These are phyloP conservation scores for Teratosphaeria zuluensis DNA, from an alignment of 2,329 filamentous ascomycete genomes.

Conservation along the genomic window DNA sequence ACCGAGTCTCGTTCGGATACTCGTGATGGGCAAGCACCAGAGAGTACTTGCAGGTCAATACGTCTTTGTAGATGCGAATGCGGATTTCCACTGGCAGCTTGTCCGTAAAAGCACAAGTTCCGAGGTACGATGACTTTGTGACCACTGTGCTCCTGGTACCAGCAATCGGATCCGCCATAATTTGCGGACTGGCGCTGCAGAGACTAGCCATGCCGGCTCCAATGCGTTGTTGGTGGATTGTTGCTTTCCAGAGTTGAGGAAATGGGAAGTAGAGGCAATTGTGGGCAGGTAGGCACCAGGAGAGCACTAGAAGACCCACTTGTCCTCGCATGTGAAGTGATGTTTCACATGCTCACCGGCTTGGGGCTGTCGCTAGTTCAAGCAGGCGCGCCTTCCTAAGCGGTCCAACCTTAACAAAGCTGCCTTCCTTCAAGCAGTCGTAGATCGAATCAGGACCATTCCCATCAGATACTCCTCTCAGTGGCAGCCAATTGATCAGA, in stretches of 20 bases:
- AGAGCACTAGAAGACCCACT: not conserved
- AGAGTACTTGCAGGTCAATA: not conserved
- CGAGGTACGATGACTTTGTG: not conserved
- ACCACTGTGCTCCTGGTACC: not conserved
- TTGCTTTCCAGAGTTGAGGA: not conserved
- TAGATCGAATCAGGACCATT: not conserved
- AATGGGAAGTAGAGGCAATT: not conserved
- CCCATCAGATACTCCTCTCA: too few relatives aligned
- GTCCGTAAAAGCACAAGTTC: not conserved
- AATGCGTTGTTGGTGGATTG: not conserved
- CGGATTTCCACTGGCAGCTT: not conserved
- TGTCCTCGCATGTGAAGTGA: not conserved
- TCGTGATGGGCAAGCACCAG: conserved; percentile 8
- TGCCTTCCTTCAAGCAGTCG: not conserved
- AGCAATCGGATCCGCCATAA: not conserved
- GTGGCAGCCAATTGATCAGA: too few relatives aligned
- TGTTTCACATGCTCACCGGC: not conserved
- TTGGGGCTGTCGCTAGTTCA: not conserved
- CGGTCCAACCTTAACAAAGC: not conserved
- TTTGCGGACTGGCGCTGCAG: not conserved
- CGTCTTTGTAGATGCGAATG: not conserved
- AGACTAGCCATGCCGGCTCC: not conserved
- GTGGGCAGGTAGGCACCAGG: not conserved
- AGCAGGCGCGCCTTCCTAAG: not conserved
- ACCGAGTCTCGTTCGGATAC: conserved; percentile 2